Base-by-base conservation (phyloP, 129 eudicot species). In the Centrapalus pauciflorus region DNA sequence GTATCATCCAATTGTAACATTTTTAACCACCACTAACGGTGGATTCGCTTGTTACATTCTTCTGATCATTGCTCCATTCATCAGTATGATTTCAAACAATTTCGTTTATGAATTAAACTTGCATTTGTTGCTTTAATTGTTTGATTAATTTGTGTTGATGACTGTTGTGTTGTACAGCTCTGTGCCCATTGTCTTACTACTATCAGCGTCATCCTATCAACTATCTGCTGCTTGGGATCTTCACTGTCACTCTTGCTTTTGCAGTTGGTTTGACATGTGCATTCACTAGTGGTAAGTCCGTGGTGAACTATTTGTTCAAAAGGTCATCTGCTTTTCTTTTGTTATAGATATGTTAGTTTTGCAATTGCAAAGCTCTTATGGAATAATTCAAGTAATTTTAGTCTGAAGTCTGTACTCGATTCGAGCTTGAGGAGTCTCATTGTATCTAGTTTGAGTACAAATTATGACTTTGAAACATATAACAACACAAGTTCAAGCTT, bases 191-290 rank as follows among this genome's bases (percentile, higher is more conserved):
- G 77, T 75, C 77, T 10, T 85, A 81, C 69, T 91, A 91, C 49
- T 79, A 87, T 71, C 84, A 84, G 80, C 82, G 62, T 23, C 96
- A 85, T 79, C 96, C 96, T 7, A 78, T 85, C 35, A 91, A 91
- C 49, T 87, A 76, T 68, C 1, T 87, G 24, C 88, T 87, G 2
- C 90, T 91, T 51, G 90, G 74, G 34, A 48, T 87, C 23, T 91
- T 91, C 69, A 91, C 97, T 5, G 43, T 81, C 13, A 17, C 96
- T 10, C 76, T 91, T 58, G 86, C 94, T 1, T 83, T 75, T 68
- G 80, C 90, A 1, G 55, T 87, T 57, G 97, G 97, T 2, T 69
- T 90, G 80, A 84, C 90, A 34, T 91, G 97, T 69, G 87, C 95
- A 6, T 91, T 75, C 67, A 87, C 97, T 24, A 83, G 80, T 30